A percentile compares a stretch with the other conserved stretches of the same genome.
Conservation (phyloP, 805 yeast species). For the Yamadazyma ubonensis region DNA sequence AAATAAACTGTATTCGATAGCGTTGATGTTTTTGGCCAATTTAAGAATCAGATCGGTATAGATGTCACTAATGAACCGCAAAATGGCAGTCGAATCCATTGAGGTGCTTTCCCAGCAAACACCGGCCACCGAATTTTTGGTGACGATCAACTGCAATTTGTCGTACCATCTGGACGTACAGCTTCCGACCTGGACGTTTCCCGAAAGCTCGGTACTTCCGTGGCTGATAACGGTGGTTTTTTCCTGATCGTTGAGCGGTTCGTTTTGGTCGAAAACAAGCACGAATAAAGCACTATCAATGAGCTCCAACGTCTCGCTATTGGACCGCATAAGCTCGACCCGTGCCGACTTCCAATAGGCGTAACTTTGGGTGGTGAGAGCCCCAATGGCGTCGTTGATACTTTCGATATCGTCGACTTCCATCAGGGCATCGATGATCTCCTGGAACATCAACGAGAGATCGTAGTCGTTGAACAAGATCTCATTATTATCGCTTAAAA, state of each 20-base stretch:
- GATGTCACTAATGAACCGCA: slow-evolving; percentile 56
- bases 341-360: slow-evolving; percentile 50
- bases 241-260: slow-evolving; percentile 48
- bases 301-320: slow-evolving; percentile 30
- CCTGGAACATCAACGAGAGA: slow-evolving; percentile 42
- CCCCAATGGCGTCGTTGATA: slow-evolving; percentile 49
- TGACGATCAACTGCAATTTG: slow-evolving; percentile 53
- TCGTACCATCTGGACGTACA: slow-evolving; percentile 63
- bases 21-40: slow-evolving; percentile 58
- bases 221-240: slow-evolving; percentile 51
- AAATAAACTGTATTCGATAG: slow-evolving; percentile 54
- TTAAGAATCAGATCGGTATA: slow-evolving; percentile 58
- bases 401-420: slow-evolving; percentile 35
- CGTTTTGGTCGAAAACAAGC: slow-evolving; percentile 48
- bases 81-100: slow-evolving; percentile 58
- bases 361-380: slow-evolving; percentile 54
- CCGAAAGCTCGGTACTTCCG: slow-evolving; percentile 46
- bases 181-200: slow-evolving; percentile 51
- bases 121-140: slow-evolving; percentile 57
- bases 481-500: slow-evolving; percentile 40
- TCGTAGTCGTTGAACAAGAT: slow-evolving; percentile 57
- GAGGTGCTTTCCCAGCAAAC: slow-evolving; percentile 58
- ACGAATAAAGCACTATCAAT: slow-evolving; percentile 54
- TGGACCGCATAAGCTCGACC: slow-evolving; percentile 38
- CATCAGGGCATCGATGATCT: slow-evolving; percentile 40